phyloP scores from a whole-genome alignment of 352 stramenopile genomes.

The Phytophthora pinifolia region DNA sequence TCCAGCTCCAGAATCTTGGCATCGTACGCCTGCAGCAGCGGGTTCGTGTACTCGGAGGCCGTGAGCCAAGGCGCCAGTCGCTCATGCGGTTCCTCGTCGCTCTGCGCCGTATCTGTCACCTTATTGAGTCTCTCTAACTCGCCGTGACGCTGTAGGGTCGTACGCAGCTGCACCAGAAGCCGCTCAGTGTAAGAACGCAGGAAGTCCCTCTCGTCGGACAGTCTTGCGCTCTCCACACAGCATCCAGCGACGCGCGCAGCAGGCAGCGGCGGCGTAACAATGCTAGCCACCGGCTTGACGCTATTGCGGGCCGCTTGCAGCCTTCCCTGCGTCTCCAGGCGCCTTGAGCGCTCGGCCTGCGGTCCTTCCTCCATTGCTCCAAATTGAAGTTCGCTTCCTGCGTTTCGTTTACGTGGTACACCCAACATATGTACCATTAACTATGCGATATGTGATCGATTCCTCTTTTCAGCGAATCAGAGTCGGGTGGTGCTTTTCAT shows the following conservation, averaged over 20 bases:
- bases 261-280: not conserved
- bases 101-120: constrained; percentile 37
- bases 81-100: constrained; percentile 8
- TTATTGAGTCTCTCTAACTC: constrained; percentile 74
- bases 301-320: constrained; percentile 2
- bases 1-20: constrained; percentile 78
- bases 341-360: constrained; percentile 36
- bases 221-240: constrained; percentile 42
- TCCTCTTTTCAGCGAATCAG: constrained; percentile 8
- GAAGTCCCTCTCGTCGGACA: constrained; percentile 68
- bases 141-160: constrained; percentile 61
- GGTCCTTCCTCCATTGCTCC: constrained; percentile 19
- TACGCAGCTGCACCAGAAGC: constrained; percentile 58
- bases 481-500: constrained; percentile 2
- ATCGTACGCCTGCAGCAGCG: constrained; percentile 76
- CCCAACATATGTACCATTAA: not conserved
- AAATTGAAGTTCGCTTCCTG: constrained; percentile 25
- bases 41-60: constrained; percentile 69
- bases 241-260: constrained; percentile 22
- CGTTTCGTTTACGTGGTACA: constrained; percentile 7
- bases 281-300: not conserved
- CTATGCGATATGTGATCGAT: constrained; percentile 3
- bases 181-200: constrained; percentile 67
- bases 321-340: constrained; percentile 32
- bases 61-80: constrained; percentile 63